These are phyloP conservation scores for Epichloe scottii DNA, from an alignment of 2,329 filamentous ascomycete species.

Conservation along the genomic window DNA sequence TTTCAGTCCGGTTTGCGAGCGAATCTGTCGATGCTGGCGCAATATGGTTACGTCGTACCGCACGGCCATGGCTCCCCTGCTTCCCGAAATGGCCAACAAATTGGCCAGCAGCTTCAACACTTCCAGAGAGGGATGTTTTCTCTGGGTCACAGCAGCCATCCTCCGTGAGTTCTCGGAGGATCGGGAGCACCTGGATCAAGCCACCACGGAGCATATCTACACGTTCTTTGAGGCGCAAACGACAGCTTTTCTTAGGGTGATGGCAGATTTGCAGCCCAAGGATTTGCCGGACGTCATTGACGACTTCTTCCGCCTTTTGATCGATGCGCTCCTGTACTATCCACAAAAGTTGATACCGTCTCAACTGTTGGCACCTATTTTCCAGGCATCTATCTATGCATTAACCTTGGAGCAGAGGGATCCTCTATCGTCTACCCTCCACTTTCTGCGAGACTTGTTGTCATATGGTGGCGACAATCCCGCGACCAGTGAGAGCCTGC, in stretches of 20 bases:
- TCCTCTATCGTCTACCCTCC: constrained; percentile 78
- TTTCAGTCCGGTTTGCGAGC: constrained; percentile 82
- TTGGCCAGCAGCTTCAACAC: constrained; percentile 72
- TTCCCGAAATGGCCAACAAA: constrained; percentile 78
- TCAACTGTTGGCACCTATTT: constrained; percentile 65
- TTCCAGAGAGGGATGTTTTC: constrained; percentile 87
- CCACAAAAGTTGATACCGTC: constrained; percentile 74
- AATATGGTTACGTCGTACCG: constrained; percentile 95
- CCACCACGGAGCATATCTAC: constrained; percentile 81
- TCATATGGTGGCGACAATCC: constrained; percentile 73
- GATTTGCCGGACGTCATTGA: constrained; percentile 81
- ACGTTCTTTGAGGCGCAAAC: constrained; percentile 91
- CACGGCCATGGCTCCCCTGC: constrained; percentile 72
- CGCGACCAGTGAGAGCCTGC: constrained; percentile 46
- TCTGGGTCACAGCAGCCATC: constrained; percentile 96
- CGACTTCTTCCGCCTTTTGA: constrained; percentile 88
- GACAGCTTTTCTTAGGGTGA: constrained; percentile 73
- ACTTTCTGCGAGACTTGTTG: constrained; percentile 84
- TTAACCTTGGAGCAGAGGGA: constrained; percentile 84
- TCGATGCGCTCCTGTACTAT: constrained; percentile 88
- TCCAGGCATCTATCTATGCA: constrained; percentile 76
- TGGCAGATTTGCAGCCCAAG: constrained; percentile 65
- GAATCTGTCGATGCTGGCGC: constrained; percentile 89
- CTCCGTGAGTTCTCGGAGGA: constrained; percentile 91
- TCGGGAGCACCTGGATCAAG: constrained; percentile 66